Evolutionary conservation across 1,284 basidiomycete species (phyloP).

Genomic region (Pseudozyma tsukubaensis): DNA sequence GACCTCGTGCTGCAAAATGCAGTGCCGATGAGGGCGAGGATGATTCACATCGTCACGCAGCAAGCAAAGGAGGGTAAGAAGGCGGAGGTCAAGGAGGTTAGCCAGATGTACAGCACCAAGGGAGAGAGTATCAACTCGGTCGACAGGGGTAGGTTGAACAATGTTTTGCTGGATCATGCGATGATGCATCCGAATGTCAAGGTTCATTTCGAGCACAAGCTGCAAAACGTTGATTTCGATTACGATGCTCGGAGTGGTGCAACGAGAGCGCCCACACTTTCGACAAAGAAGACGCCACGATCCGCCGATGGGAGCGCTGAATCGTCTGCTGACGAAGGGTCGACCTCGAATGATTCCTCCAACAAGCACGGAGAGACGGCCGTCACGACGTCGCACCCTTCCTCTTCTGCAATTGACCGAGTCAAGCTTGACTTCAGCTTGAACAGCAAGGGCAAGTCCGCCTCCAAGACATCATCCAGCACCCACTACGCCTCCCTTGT

Average conservation of each 20-base stretch:
- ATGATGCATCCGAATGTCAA: constrained; percentile 76
- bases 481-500: constrained; percentile 49
- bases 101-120: constrained; percentile 84
- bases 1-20: constrained; percentile 80
- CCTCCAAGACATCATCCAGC: constrained; percentile 6
- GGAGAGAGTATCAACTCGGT: constrained; percentile 95
- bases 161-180: constrained; percentile 81
- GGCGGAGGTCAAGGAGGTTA: constrained; percentile 48
- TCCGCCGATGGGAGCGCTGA: constrained; percentile 11
- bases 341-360: too few relatives aligned
- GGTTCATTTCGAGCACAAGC: constrained; percentile 83
- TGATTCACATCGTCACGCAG: constrained; percentile 81
- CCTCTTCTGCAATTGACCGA: constrained; percentile 2
- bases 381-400: too few relatives aligned
- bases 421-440: constrained; percentile 41
- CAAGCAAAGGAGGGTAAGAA: constrained; percentile 13
- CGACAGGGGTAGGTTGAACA: constrained; percentile 86
- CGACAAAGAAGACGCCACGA: too few relatives aligned
- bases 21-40: constrained; percentile 93
- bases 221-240: constrained; percentile 80
- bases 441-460: constrained; percentile 14
- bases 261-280: background rate
- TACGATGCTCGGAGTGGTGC: constrained; percentile 62
- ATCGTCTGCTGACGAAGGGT: constrained; percentile 13
- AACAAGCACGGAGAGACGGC: too few relatives aligned